These are phyloP conservation scores for Coemansia sp. DNA, from an alignment of 192 early-diverging fungal genomes.

Conservation along the genomic window DNA sequence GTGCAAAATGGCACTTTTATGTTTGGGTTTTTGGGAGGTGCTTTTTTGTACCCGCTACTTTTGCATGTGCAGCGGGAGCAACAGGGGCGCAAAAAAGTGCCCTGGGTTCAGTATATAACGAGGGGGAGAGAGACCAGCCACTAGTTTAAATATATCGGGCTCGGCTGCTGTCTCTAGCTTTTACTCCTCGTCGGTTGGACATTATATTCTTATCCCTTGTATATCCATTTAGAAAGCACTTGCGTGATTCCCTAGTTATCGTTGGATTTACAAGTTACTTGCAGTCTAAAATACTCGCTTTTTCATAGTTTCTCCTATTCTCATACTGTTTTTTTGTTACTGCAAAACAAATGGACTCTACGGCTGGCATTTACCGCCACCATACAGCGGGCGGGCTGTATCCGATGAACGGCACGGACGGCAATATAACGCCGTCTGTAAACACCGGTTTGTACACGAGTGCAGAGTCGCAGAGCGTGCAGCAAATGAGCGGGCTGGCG, in stretches of 20 bases:
- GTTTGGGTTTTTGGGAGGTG: neutral
- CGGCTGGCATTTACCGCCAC: constrained; percentile 31
- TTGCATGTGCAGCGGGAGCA: neutral
- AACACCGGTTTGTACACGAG: neutral
- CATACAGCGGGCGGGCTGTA: constrained; percentile 21
- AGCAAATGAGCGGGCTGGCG: constrained; percentile 8
- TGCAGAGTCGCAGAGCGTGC: neutral
- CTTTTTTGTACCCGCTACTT: neutral
- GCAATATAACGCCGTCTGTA: neutral
- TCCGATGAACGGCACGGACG: constrained; percentile 19
- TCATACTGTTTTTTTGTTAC: neutral
- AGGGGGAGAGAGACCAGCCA: neutral
- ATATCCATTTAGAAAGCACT: neutral
- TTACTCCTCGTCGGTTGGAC: neutral
- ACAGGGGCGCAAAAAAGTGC: neutral
- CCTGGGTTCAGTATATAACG: neutral
- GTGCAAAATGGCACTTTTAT: constrained; percentile 1
- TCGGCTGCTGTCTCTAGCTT: neutral
- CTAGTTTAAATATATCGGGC: constrained; percentile 3
- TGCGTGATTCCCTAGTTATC: neutral
- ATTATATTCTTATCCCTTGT: neutral
- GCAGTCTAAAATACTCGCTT: too few species aligned
- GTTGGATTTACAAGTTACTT: neutral
- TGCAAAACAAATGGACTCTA: constrained; percentile 18
- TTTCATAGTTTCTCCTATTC: too few species aligned